Evolutionary conservation across 1,284 basidiomycete genomes (phyloP), one percentile per base, ranked within the genome.

Genomic region (Trichosporon asahii): DNA sequence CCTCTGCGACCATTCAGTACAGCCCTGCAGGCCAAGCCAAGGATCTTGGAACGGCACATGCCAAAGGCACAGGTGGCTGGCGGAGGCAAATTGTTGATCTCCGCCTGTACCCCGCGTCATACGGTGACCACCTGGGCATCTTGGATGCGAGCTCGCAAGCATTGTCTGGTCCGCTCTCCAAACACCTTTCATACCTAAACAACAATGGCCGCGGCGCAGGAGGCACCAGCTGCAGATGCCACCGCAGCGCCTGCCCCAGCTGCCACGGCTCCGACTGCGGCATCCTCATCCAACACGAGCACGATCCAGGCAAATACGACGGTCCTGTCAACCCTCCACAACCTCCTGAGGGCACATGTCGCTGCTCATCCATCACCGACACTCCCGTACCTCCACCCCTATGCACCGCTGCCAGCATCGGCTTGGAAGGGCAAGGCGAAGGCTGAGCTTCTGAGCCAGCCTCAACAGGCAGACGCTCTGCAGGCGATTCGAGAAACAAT

Each of bases 401-500:
- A 72, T 55, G 75, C 75, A 23, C 76, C 76, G 8, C 61, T 68
- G 21, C 68, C 73, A 11, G 46, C 64, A 14, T 46, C 68, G 15
- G 25, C 68, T 35, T 67, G 67, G 66, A 72, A 74, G 66, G 70
- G 73, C 25, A 72, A 74, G 55, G 71, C 70, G 40, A 65, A 69
- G 5, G 67, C 70, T 1, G 63, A 75, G 35, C 70, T 71, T 0
- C 67, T 66, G 18, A 64, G 60, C 18, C 66, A 72, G 2, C 68
- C 68, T 1, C 74, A 71, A n/a, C 71, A 74, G 66, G 71, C 66
- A 1, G 76, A 75, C 23, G 49, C 76, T 14, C 65, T 75, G 3
- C 67, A 75, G 53, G 73, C 72, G 4, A 70, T 82, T 61, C 75
- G 75, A 27, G 80, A 82, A 25, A 75, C 79, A 72, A 64, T 74